Percentiles rank a stretch among this genome's conserved stretches.
Conservation (phyloP, 2,329 filamentous ascomycete species). For the Claviceps sp. region DNA sequence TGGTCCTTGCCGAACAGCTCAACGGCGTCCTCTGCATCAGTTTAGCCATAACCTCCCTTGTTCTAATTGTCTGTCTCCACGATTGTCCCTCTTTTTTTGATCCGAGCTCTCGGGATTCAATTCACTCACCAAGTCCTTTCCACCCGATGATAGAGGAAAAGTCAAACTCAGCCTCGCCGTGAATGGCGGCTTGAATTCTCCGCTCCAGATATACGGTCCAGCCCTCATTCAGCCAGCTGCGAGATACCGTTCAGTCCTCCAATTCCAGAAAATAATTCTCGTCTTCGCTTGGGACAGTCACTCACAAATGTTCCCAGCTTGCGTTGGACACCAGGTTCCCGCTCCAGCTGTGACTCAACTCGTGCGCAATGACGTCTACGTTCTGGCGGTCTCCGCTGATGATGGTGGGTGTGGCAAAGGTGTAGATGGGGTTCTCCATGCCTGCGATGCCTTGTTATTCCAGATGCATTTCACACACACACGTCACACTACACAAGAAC, state of each 20-base stretch:
- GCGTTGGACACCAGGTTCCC: conserved; percentile 72
- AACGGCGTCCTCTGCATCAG: conserved; percentile 53
- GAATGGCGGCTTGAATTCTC: conserved; percentile 61
- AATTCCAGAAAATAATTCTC: not conserved
- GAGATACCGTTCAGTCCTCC: not conserved
- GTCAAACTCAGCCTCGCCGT: conserved; percentile 76
- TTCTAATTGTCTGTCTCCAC: not conserved
- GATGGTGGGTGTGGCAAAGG: conserved; percentile 88
- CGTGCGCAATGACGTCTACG: conserved; percentile 91
- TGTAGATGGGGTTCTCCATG: conserved; percentile 90
- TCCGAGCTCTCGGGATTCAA: not conserved
- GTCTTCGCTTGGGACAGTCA: conserved; percentile 5
- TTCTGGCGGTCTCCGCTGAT: conserved; percentile 87
- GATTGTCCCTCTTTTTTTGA: not conserved
- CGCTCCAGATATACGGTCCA: conserved; percentile 96
- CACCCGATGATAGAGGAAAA: conserved; percentile 95
- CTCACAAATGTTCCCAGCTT: conserved; percentile 69
- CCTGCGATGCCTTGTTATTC: conserved; percentile 23
- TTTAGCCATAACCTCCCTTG: not conserved
- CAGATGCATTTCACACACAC: not conserved
- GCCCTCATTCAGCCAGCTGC: conserved; percentile 58
- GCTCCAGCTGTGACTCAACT: conserved; percentile 66
- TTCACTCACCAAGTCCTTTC: conserved; percentile 57
- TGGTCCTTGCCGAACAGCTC: conserved; percentile 69
- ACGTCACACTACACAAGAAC: no score